phyloP scores from a whole-genome alignment of 2,329 filamentous ascomycete species.

The Fusarium lateritium region DNA sequence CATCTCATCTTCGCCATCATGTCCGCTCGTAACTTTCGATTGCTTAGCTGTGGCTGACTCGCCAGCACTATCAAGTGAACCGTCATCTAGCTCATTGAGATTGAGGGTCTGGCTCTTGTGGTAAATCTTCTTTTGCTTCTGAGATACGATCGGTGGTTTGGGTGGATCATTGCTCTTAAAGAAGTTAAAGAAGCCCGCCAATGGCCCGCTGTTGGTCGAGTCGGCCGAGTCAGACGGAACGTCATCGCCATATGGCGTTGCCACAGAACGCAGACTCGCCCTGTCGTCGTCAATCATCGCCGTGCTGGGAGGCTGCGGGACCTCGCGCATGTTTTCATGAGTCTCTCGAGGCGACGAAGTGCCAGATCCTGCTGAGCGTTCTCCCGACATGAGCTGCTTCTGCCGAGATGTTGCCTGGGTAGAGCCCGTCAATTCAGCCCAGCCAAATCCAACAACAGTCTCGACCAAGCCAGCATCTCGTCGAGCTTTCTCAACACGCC shows the following conservation, averaged over 20 bases:
- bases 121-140: slow-evolving; percentile 79
- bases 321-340: slow-evolving; percentile 65
- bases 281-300: slow-evolving; percentile 78
- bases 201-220: slow-evolving; percentile 61
- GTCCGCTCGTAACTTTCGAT: slow-evolving; percentile 64
- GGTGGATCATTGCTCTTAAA: slow-evolving; percentile 73
- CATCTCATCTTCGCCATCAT: slow-evolving; percentile 64
- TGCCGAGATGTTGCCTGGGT: slow-evolving; percentile 66
- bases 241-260: slow-evolving; percentile 50
- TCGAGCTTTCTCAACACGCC: slow-evolving; percentile 92
- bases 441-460: slow-evolving; percentile 93
- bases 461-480: slow-evolving; percentile 93
- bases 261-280: slow-evolving; percentile 66
- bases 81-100: slow-evolving; percentile 31
- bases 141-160: slow-evolving; percentile 65
- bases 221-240: slow-evolving; percentile 48
- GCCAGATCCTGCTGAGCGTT: slow-evolving; percentile 53
- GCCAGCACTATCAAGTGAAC: slow-evolving; percentile 13
- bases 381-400: slow-evolving; percentile 59
- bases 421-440: slow-evolving; percentile 89
- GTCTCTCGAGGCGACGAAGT: slow-evolving; percentile 53
- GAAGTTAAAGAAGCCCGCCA: slow-evolving; percentile 78
- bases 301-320: slow-evolving; percentile 78
- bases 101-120: slow-evolving; percentile 81
- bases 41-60: slow-evolving; percentile 32